Evolutionary conservation across 1,284 basidiomycete genomes (phyloP).

Genomic region (Ustilago vetiveriae): DNA sequence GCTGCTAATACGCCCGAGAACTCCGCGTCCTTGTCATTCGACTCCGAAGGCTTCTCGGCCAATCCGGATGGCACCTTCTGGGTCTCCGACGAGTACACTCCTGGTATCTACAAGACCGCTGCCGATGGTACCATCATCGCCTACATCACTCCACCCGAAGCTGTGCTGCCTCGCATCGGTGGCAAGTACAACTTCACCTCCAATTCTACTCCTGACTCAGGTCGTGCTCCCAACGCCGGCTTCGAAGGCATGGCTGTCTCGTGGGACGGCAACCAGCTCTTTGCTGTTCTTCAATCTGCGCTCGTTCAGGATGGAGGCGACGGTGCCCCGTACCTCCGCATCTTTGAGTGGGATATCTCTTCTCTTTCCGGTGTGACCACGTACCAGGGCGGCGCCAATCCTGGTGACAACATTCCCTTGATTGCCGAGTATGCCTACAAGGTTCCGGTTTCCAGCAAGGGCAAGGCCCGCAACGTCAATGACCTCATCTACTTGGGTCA

Average conservation of each 20-base stretch:
- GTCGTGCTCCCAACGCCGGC: slow-evolving; percentile 71
- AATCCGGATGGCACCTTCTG: slow-evolving; percentile 71
- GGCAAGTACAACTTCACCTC: slow-evolving; percentile 74
- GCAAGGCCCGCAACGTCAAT: slow-evolving; percentile 72
- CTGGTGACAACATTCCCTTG: slow-evolving; percentile 39
- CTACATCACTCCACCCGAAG: slow-evolving; percentile 74
- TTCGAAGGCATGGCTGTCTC: slow-evolving; percentile 76
- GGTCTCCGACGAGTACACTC: slow-evolving; percentile 76
- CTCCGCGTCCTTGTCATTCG: slow-evolving; percentile 69
- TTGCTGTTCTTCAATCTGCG: slow-evolving; percentile 75
- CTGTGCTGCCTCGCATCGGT: slow-evolving; percentile 70
- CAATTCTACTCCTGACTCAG: slow-evolving; percentile 69
- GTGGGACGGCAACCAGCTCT: slow-evolving; percentile 71
- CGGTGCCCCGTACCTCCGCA: slow-evolving; percentile 34
- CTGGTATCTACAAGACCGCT: slow-evolving; percentile 75
- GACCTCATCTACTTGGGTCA: slow-evolving; percentile 72
- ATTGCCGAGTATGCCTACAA: slow-evolving; percentile 75
- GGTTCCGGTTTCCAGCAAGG: slow-evolving; percentile 72
- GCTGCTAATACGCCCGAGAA: slow-evolving; percentile 68
- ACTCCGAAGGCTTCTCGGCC: slow-evolving; percentile 74
- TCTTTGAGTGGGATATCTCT: slow-evolving; percentile 40
- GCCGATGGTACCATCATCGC: slow-evolving; percentile 71
- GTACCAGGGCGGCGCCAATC: slow-evolving; percentile 67
- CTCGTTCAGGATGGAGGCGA: slow-evolving; percentile 74
- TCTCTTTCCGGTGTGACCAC: slow-evolving; percentile 22